Percentiles rank a stretch among this genome's conserved stretches.
Conservation (phyloP, 768 basidiomycete species). For the Suillus fuscotomentosus region DNA sequence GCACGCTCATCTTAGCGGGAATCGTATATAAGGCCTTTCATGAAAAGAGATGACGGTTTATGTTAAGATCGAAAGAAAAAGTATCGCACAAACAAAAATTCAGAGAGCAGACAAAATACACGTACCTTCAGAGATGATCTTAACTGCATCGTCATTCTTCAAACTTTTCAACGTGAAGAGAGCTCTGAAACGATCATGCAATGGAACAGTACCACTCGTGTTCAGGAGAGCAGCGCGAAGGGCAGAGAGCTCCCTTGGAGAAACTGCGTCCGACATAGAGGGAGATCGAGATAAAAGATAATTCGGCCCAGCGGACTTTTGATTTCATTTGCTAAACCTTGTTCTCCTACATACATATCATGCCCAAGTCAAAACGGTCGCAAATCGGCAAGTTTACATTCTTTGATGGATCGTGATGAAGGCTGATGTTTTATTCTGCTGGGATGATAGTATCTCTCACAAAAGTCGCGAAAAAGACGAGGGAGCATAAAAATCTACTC, state of each 20-base stretch:
- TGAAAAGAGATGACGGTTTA: not conserved
- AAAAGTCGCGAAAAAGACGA: constrained; percentile 92
- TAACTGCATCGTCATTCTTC: constrained; percentile 73
- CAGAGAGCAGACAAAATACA: not conserved
- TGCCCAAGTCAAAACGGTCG: constrained; percentile 88
- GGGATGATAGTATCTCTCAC: constrained; percentile 77
- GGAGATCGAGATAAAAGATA: constrained; percentile 27
- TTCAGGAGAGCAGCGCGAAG: constrained; percentile 84
- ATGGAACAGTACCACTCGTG: constrained; percentile 60
- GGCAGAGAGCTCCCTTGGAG: constrained; percentile 54
- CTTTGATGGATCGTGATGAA: constrained; percentile 5
- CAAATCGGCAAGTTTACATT: constrained; percentile 68
- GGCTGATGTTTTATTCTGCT: constrained; percentile 13
- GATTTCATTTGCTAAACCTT: constrained; percentile 28
- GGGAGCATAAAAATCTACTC: constrained; percentile 83
- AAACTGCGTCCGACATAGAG: constrained; percentile 32
- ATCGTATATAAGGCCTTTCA: not conserved
- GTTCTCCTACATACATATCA: constrained; percentile 28
- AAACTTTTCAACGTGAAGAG: constrained; percentile 91
- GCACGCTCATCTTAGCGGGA: not conserved
- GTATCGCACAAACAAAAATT: constrained; percentile 5
- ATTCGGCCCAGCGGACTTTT: constrained; percentile 47
- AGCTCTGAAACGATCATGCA: constrained; percentile 87
- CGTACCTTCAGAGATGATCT: constrained; percentile 82
- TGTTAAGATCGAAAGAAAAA: not conserved